A percentile compares a stretch with the other conserved stretches of the same genome.
phyloP scores from a whole-genome alignment of 2,329 filamentous ascomycete genomes.

The Conoideocrella luteorostrata region DNA sequence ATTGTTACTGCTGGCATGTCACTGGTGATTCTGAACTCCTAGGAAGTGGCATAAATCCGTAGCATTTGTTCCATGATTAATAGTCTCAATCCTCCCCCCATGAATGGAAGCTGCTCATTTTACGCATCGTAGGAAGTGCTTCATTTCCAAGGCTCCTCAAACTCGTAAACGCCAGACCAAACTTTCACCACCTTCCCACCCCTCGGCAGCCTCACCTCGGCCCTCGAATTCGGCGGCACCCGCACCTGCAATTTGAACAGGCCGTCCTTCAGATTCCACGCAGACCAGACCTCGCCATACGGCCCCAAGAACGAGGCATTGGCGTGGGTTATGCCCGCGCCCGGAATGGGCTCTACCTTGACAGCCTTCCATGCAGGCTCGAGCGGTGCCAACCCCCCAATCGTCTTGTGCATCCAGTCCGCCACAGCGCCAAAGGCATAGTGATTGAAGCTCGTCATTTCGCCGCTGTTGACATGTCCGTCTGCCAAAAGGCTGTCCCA shows the following conservation, averaged over 20 bases:
- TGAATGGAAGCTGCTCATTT: no score
- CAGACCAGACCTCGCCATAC: constrained; percentile 23
- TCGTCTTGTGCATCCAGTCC: no score
- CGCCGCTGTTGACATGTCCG: no score
- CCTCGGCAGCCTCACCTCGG: constrained; percentile 10
- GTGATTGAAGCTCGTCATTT: no score
- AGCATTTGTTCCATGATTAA: no score
- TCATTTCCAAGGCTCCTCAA: constrained; percentile 1
- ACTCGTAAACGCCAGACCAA: constrained; percentile 12
- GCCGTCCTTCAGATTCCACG: constrained; percentile 21
- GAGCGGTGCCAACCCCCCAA: constrained; percentile 31
- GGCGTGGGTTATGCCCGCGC: constrained; percentile 27
- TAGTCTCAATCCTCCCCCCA: no score
- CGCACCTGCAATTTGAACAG: constrained; percentile 15
- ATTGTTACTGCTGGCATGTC: no score
- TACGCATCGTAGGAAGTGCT: background rate
- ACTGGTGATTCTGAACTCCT: no score
- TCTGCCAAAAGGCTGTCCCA: no score
- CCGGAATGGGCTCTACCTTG: constrained; percentile 28
- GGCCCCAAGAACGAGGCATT: constrained; percentile 23
- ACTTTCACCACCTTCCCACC: background rate
- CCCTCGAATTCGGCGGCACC: constrained; percentile 16
- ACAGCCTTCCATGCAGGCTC: constrained; percentile 35
- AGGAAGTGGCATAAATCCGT: no score
- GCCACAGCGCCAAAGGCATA: no score